Evolutionary conservation across 2,329 filamentous ascomycete genomes (phyloP).

Genomic region (Apiospora pterosperma): DNA sequence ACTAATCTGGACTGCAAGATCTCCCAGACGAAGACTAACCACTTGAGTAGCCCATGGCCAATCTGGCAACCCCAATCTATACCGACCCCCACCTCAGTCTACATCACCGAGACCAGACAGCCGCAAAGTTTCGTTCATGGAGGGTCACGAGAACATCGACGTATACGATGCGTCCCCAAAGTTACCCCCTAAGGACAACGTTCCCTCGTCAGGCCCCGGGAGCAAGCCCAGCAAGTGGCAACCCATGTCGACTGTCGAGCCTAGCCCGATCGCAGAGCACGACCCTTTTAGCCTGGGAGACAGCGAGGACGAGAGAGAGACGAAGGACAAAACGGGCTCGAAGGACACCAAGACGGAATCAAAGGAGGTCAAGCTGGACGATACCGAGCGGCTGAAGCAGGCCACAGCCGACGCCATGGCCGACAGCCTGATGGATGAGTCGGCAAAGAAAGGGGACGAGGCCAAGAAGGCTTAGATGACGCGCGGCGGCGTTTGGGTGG

Average conservation of each 20-base stretch:
- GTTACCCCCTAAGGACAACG: conserved; percentile 52
- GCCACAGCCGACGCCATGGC: conserved; percentile 61
- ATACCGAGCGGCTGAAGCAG: conserved; percentile 61
- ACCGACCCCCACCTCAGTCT: conserved; percentile 56
- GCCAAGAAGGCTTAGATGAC: conserved; percentile 5
- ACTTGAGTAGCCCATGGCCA: conserved; percentile 39
- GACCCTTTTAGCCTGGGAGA: conserved; percentile 97
- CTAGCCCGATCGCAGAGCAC: conserved; percentile 80
- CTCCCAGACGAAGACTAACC: conserved; percentile 34
- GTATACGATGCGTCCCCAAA: conserved; percentile 67
- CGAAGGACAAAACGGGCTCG: conserved; percentile 50
- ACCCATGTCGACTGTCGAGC: conserved; percentile 80
- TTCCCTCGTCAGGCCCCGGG: conserved; percentile 32
- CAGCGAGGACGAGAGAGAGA: conserved; percentile 86
- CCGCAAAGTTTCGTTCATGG: conserved; percentile 55
- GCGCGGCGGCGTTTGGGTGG: neutral
- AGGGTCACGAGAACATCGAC: conserved; percentile 73
- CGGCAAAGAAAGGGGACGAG: conserved; percentile 7
- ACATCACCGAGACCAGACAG: conserved; percentile 49
- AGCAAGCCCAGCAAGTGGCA: conserved; percentile 93
- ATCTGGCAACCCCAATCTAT: conserved; percentile 71
- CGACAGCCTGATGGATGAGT: conserved; percentile 43
- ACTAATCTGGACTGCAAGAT: conserved; percentile 26
- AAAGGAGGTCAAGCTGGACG: conserved; percentile 49
- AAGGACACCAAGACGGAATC: conserved; percentile 40